Conservation (phyloP, 2,329 filamentous ascomycete genomes). For the Monosporascus sp. region DNA sequence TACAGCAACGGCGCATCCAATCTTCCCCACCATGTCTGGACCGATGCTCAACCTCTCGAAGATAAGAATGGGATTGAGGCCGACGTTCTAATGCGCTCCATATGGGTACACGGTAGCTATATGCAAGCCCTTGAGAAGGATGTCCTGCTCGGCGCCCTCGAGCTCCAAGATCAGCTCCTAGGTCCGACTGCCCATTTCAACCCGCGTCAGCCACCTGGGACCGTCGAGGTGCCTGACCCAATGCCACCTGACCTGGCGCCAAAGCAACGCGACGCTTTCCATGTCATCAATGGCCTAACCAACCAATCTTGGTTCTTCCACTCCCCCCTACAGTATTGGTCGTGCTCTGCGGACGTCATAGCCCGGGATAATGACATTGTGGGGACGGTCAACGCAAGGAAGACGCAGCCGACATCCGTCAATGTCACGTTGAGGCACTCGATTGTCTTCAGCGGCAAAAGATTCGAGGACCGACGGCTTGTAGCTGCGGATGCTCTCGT, state of each 20-base stretch:
- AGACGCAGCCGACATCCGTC: slow-evolving; percentile 58
- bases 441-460: slow-evolving; percentile 78
- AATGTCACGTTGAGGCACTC: slow-evolving; percentile 72
- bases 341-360: slow-evolving; percentile 56
- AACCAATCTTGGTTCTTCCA: slow-evolving; percentile 72
- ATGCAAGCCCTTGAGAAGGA: slow-evolving; percentile 67
- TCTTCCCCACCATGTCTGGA: slow-evolving; percentile 77
- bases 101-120: slow-evolving; percentile 77
- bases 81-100: slow-evolving; percentile 75
- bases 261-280: slow-evolving; percentile 47
- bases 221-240: slow-evolving; percentile 24
- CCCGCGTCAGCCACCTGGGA: slow-evolving; percentile 34
- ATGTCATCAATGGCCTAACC: slow-evolving; percentile 55
- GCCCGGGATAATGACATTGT: slow-evolving; percentile 58
- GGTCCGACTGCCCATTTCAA: slow-evolving; percentile 54
- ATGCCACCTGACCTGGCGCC: slow-evolving; percentile 34
- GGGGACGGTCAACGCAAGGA: slow-evolving; percentile 62
- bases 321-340: slow-evolving; percentile 79
- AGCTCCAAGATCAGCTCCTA: slow-evolving; percentile 65
- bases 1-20: slow-evolving; percentile 66
- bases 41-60: slow-evolving; percentile 60
- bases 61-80: slow-evolving; percentile 45
- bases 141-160: slow-evolving; percentile 60
- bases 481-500: slow-evolving; percentile 73
- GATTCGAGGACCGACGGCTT: slow-evolving; percentile 62